Evolutionary conservation across 495 filamentous ascomycete genomes (phyloP).

Genomic region (Tirmania nivea): DNA sequence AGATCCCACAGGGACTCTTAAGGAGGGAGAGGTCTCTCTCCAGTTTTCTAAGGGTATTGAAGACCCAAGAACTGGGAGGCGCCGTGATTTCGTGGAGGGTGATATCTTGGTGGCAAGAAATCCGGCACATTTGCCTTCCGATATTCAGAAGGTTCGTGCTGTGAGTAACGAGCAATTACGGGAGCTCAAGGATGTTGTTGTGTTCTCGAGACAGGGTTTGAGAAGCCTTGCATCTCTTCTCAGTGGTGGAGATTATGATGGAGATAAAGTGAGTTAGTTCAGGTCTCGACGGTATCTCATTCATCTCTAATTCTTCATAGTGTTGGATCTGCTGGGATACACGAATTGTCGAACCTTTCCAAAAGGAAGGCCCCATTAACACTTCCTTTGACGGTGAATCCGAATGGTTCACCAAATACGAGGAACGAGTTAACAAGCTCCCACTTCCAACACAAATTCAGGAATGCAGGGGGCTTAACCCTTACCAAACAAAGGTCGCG

Average conservation of each 20-base stretch:
- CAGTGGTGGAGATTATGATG: constrained; percentile 89
- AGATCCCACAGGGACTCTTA: constrained; percentile 49
- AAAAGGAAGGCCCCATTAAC: constrained; percentile 39
- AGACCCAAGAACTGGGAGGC: constrained; percentile 36
- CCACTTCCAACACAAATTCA: constrained; percentile 3
- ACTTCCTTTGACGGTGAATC: constrained; percentile 23
- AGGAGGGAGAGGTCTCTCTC: constrained; percentile 57
- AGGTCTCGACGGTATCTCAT: not conserved
- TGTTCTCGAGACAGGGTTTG: constrained; percentile 54
- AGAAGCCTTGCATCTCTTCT: constrained; percentile 56
- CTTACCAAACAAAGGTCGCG: no score
- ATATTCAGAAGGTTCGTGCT: constrained; percentile 50
- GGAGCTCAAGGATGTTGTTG: constrained; percentile 63
- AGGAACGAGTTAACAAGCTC: constrained; percentile 5
- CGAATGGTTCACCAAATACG: constrained; percentile 18
- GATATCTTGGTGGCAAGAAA: constrained; percentile 67
- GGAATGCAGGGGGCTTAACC: no score
- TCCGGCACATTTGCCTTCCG: constrained; percentile 58
- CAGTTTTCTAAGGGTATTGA: constrained; percentile 48
- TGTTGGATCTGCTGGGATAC: constrained; percentile 80
- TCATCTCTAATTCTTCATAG: constrained; percentile 2
- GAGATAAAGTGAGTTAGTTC: constrained; percentile 36
- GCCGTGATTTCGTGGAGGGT: constrained; percentile 32
- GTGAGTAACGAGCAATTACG: constrained; percentile 33
- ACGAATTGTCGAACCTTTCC: constrained; percentile 48